These are phyloP conservation scores for Arabidopsis suecica DNA, from an alignment of 345 rosid genomes.

Conservation along the genomic window DNA sequence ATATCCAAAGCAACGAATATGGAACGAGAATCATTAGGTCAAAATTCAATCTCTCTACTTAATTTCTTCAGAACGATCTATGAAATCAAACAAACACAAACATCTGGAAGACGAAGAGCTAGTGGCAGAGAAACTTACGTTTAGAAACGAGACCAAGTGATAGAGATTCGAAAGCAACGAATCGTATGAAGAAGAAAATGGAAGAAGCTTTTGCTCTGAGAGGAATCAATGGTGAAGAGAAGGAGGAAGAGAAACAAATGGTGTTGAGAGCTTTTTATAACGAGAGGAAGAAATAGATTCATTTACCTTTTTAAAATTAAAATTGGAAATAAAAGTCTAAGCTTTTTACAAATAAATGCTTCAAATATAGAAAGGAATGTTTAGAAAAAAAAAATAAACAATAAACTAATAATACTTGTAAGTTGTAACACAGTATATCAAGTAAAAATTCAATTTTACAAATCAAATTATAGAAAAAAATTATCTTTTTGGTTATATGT, in stretches of 20 bases:
- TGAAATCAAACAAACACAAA: neutral
- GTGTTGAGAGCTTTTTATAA: slow-evolving; percentile 18
- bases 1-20: neutral
- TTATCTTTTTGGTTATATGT: neutral
- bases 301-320: neutral
- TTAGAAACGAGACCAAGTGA: neutral
- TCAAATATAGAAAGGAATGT: neutral
- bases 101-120: neutral
- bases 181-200: neutral
- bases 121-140: slow-evolving; percentile 24
- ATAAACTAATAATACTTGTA: neutral
- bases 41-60: neutral
- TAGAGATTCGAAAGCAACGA: neutral
- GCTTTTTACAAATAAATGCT: neutral
- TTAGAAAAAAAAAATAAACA: too few species aligned
- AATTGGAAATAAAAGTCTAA: neutral
- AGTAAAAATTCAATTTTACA: neutral
- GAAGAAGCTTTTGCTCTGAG: slow-evolving; percentile 1
- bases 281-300: neutral
- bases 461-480: neutral
- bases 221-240: neutral
- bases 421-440: too few species aligned
- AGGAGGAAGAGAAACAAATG: slow-evolving; percentile 4
- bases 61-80: neutral
- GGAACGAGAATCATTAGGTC: neutral